phyloP scores from a whole-genome alignment of 2,329 filamentous ascomycete genomes.

The Leptoxyphium fumago region DNA sequence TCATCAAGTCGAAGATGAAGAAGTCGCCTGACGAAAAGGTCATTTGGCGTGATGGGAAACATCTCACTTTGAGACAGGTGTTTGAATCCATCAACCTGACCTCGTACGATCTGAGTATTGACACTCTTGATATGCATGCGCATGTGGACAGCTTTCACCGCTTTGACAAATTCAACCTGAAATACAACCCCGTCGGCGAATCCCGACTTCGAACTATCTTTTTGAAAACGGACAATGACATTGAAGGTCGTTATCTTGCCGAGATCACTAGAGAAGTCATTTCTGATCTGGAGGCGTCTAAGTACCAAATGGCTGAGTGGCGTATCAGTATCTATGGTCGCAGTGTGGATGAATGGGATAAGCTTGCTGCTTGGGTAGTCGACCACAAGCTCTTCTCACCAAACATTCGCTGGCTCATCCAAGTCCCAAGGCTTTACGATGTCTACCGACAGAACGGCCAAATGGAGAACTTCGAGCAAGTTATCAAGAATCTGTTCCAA shows the following conservation, averaged over 20 bases:
- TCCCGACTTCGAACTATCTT: constrained; percentile 95
- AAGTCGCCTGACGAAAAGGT: constrained; percentile 91
- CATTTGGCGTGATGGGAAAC: constrained; percentile 78
- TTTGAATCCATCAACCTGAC: constrained; percentile 96
- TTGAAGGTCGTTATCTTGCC: constrained; percentile 85
- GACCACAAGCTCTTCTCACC: constrained; percentile 97
- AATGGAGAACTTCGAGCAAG: constrained; percentile 80
- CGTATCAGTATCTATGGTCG: constrained; percentile 94
- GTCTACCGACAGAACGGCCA: constrained; percentile 83
- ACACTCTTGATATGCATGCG: constrained; percentile 97
- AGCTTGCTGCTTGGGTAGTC: constrained; percentile 89
- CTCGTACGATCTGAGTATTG: constrained; percentile 93
- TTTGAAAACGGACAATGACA: constrained; percentile 95
- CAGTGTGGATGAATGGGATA: constrained; percentile 90
- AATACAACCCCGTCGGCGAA: constrained; percentile 95
- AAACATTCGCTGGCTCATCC: constrained; percentile 93
- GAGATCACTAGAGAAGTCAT: constrained; percentile 99
- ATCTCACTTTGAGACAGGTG: constrained; percentile 80
- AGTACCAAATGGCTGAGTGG: constrained; percentile 99
- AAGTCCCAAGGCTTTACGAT: constrained; percentile 86
- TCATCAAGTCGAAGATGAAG: constrained; percentile 99
- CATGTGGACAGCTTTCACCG: constrained; percentile 97
- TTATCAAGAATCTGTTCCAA: constrained; percentile 81
- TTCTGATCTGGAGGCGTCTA: constrained; percentile 90
- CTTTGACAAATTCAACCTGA: constrained; percentile 98